A percentile compares a stretch with the other conserved stretches of the same genome.
Conservation (phyloP, 306 rosid genomes). For the Acacia crassicarpa region DNA sequence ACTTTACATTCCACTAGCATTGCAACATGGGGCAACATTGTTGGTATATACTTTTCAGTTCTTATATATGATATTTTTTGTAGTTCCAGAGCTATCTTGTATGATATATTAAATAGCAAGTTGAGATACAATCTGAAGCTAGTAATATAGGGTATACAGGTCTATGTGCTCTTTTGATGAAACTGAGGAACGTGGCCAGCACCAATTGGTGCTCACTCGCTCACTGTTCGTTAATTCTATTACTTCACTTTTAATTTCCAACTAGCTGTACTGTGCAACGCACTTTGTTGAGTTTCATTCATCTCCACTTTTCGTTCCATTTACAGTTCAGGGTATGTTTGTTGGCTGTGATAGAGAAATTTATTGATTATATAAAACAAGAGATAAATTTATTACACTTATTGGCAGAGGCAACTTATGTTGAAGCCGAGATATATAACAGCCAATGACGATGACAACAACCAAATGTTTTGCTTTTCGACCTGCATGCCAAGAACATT, state of each 20-base stretch:
- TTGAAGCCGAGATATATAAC: background rate
- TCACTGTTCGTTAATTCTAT: background rate
- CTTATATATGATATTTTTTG: background rate
- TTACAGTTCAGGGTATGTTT: background rate
- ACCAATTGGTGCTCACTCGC: background rate
- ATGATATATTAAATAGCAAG: conserved; percentile 4
- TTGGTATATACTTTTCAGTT: background rate
- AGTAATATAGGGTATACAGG: background rate
- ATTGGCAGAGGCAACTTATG: background rate
- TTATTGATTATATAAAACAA: background rate
- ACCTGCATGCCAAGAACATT: background rate
- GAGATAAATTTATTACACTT: background rate
- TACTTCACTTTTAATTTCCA: background rate
- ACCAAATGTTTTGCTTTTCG: background rate
- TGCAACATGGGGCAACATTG: background rate
- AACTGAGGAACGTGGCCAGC: background rate
- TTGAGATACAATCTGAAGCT: background rate
- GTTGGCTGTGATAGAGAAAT: background rate
- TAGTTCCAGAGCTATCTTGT: background rate
- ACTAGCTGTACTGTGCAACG: background rate
- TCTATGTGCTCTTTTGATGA: background rate
- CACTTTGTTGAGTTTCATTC: background rate
- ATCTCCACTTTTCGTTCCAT: background rate
- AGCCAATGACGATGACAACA: background rate
- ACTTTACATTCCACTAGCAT: background rate